Evolutionary conservation across 495 filamentous ascomycete species (phyloP).

Genomic region (Aspergillus diversus): DNA sequence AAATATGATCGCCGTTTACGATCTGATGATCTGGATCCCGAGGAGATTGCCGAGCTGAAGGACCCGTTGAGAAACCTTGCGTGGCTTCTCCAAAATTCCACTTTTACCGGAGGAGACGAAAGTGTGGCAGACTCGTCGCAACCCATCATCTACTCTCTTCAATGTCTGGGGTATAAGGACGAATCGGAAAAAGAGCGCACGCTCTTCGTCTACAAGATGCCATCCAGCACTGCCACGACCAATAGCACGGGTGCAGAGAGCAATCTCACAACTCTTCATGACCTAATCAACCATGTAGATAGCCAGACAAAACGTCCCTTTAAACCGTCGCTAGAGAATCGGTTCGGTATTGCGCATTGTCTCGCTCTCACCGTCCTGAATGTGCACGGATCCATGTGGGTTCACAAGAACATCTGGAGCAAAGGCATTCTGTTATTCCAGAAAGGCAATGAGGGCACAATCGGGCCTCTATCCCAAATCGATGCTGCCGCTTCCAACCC

Average conservation of each 20-base stretch:
- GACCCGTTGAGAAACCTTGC: constrained; percentile 24
- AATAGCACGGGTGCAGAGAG: not conserved
- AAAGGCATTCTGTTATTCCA: constrained; percentile 31
- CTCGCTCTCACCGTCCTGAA: constrained; percentile 28
- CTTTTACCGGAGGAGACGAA: constrained; percentile 15
- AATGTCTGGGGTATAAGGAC: constrained; percentile 27
- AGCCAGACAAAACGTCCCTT: constrained; percentile 18
- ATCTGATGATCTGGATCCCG: constrained; percentile 24
- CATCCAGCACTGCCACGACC: constrained; percentile 4
- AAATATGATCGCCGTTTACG: constrained; percentile 25
- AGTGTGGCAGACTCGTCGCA: constrained; percentile 8
- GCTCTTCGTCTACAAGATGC: constrained; percentile 26
- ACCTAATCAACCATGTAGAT: constrained; percentile 25
- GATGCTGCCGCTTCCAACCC: not conserved
- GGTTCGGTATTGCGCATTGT: constrained; percentile 31
- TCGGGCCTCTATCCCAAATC: not conserved
- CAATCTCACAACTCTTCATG: constrained; percentile 24
- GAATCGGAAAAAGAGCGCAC: constrained; percentile 24
- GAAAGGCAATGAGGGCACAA: constrained; percentile 6
- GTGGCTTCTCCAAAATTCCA: constrained; percentile 28
- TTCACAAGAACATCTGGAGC: constrained; percentile 37
- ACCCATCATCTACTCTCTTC: constrained; percentile 28
- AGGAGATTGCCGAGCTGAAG: constrained; percentile 23
- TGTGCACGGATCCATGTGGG: constrained; percentile 31
- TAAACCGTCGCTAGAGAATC: constrained; percentile 25